A percentile compares a stretch with the other conserved stretches of the same genome.
phyloP scores from a whole-genome alignment of 495 filamentous ascomycete species.

The Cercophora sp. region DNA sequence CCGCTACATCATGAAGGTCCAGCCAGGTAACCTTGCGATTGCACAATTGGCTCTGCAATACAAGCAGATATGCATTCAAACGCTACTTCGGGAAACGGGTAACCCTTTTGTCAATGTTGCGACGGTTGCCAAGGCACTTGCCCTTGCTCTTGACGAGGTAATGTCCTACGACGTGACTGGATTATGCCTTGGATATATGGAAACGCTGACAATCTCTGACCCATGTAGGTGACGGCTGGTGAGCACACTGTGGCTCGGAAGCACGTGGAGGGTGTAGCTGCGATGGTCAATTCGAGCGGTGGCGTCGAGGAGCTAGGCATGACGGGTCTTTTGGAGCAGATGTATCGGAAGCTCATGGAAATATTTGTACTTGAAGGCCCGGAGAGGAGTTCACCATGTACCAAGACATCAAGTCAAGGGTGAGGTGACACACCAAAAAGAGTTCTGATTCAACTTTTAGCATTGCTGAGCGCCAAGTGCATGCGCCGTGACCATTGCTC shows the following conservation, averaged over 20 bases:
- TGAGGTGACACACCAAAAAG: no score
- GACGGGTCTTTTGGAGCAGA: slow-evolving; percentile 10
- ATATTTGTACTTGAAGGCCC: neutral
- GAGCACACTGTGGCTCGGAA: slow-evolving; percentile 8
- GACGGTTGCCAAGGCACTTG: slow-evolving; percentile 14
- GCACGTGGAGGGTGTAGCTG: slow-evolving; percentile 14
- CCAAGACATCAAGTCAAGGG: no score
- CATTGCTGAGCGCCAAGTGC: no score
- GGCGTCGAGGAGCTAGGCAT: slow-evolving; percentile 8
- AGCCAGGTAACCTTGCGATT: slow-evolving; percentile 6
- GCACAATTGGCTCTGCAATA: slow-evolving; percentile 12
- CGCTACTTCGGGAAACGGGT: slow-evolving; percentile 5
- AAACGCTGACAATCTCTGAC: neutral
- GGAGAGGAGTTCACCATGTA: no score
- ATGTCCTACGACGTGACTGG: neutral
- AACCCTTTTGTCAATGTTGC: slow-evolving; percentile 1
- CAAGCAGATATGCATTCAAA: slow-evolving; percentile 10
- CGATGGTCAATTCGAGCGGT: slow-evolving; percentile 12
- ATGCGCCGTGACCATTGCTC: no score
- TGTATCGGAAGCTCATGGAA: slow-evolving; percentile 4
- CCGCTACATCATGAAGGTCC: slow-evolving; percentile 3
- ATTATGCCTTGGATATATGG: neutral
- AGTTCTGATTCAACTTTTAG: no score
- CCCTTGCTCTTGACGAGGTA: slow-evolving; percentile 14
- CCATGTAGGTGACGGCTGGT: slow-evolving; percentile 1